A percentile compares a stretch with the other conserved stretches of the same genome.
Evolutionary conservation across 257 asterid genomes (phyloP).

Genomic region (Ilex aquifolium): DNA sequence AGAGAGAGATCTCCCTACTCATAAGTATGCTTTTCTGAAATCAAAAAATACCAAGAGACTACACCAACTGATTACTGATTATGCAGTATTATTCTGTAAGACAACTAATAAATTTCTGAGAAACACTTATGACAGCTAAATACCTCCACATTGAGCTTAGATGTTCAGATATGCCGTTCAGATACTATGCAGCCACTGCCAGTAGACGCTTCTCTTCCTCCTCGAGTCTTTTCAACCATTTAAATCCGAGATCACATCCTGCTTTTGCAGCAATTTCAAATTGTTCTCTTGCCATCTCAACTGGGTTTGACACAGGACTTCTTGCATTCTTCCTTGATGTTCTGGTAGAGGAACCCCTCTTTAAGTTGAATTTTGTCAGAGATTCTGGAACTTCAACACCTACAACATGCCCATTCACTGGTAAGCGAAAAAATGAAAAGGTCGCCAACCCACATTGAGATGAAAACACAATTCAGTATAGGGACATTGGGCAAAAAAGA

Average conservation of each 20-base stretch:
- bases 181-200: not conserved
- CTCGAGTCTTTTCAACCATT: conserved; percentile 69
- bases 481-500: not conserved
- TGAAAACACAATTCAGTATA: not conserved
- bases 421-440: too few species aligned
- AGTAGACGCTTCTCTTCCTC: conserved; percentile 50
- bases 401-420: conserved; percentile 16
- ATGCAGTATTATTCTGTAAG: too few species aligned
- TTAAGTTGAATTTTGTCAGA: conserved; percentile 38
- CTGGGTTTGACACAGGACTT: conserved; percentile 32
- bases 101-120: too few species aligned
- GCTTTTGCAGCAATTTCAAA: conserved; percentile 79
- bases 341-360: conserved; percentile 33
- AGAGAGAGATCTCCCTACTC: too few species aligned
- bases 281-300: conserved; percentile 70
- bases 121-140: too few species aligned
- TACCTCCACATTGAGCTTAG: too few species aligned
- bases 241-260: conserved; percentile 87
- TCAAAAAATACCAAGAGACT: too few species aligned
- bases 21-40: too few species aligned
- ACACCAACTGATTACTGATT: too few species aligned
- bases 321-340: conserved; percentile 22
- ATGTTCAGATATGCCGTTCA: too few species aligned
- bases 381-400: conserved; percentile 74
- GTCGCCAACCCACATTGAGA: not conserved